Percentiles rank a stretch among this genome's conserved stretches.
Evolutionary conservation across 257 asterid genomes (phyloP).

Genomic region (Nyctanthes arbortristis): DNA sequence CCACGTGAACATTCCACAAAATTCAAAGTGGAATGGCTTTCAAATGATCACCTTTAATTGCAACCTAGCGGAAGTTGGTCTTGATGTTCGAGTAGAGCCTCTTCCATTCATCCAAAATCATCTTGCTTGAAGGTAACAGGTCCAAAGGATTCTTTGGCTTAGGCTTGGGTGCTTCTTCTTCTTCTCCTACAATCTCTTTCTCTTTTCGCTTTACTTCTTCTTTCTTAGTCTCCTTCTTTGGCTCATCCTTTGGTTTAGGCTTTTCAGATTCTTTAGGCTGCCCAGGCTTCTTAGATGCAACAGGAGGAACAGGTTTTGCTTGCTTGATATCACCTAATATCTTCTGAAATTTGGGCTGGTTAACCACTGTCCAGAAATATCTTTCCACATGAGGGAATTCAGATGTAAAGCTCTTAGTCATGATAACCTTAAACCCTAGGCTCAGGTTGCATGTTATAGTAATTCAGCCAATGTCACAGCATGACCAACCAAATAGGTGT

Average conservation of each 20-base stretch:
- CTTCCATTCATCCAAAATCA: conserved; percentile 96
- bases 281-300: conserved; percentile 73
- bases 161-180: conserved; percentile 89
- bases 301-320: conserved; percentile 59
- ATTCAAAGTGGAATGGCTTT: neutral
- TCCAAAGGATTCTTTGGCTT: conserved; percentile 93
- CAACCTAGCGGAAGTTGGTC: conserved; percentile 92
- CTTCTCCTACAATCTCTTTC: conserved; percentile 38
- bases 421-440: conserved; percentile 36
- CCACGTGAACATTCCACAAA: neutral
- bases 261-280: conserved; percentile 70
- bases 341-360: conserved; percentile 83
- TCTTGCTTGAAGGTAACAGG: conserved; percentile 86
- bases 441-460: conserved; percentile 58
- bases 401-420: conserved; percentile 83
- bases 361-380: conserved; percentile 82
- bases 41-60: conserved; percentile 61
- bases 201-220: conserved; percentile 60
- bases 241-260: conserved; percentile 63
- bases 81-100: conserved; percentile 97
- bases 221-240: conserved; percentile 63
- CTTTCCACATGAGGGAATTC: conserved; percentile 95
- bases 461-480: conserved; percentile 83
- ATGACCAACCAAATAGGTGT: conserved; percentile 87
- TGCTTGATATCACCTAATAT: conserved; percentile 66